These are phyloP conservation scores for Saksenaea oblongispora DNA, from an alignment of 371 early-diverging fungal species.

Conservation along the genomic window DNA sequence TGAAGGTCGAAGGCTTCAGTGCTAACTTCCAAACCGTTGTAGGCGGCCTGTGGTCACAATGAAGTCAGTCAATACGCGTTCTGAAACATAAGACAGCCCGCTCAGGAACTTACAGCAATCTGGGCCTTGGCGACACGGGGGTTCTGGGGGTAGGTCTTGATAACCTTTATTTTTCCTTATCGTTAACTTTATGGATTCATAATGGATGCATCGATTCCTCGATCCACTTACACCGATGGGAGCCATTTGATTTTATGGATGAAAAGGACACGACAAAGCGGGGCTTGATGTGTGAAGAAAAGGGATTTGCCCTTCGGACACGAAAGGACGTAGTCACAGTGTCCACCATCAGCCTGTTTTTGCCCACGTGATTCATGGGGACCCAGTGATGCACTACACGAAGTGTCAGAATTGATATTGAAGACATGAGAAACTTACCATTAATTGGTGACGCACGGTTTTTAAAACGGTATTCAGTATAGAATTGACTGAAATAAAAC, in stretches of 20 bases:
- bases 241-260: slow-evolving; percentile 16
- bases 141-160: slow-evolving; percentile 57
- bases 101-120: slow-evolving; percentile 56
- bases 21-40: slow-evolving; percentile 74
- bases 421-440: too few relatives aligned
- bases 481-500: too few relatives aligned
- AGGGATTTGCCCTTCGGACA: neutral
- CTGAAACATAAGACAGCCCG: neutral
- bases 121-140: slow-evolving; percentile 63
- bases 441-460: too few relatives aligned
- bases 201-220: slow-evolving; percentile 8
- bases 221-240: slow-evolving; percentile 26
- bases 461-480: too few relatives aligned
- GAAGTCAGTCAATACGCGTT: neutral
- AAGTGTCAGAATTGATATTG: too few relatives aligned
- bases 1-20: slow-evolving; percentile 68
- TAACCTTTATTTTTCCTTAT: slow-evolving; percentile 35
- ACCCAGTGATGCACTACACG: too few relatives aligned
- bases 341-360: too few relatives aligned
- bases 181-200: neutral
- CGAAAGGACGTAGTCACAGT: too few relatives aligned
- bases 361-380: too few relatives aligned
- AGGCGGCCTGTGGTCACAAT: slow-evolving; percentile 49
- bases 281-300: neutral
- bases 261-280: neutral